Conservation (phyloP, 1,284 basidiomycete species). For the Volvariella surrecta region DNA sequence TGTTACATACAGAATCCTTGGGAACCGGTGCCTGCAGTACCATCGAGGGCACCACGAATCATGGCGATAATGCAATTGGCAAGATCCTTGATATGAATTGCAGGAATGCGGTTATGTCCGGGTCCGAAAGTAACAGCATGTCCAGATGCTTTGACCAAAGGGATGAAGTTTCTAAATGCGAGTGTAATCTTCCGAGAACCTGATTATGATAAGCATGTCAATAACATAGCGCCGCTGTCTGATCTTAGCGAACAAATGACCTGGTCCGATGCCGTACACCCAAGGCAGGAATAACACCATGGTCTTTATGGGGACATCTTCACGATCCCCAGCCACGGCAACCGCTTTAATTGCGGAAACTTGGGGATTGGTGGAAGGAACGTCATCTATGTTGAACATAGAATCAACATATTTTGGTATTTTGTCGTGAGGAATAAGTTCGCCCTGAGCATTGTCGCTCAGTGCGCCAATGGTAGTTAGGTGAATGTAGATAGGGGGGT, state of each 20-base stretch:
- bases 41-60: constrained; percentile 27
- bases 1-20: constrained; percentile 29
- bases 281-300: constrained; percentile 29
- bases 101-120: constrained; percentile 26
- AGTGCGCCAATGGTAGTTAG: constrained; percentile 30
- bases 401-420: neutral
- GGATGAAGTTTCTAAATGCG: constrained; percentile 24
- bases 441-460: constrained; percentile 28
- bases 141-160: constrained; percentile 20
- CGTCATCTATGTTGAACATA: neutral
- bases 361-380: neutral
- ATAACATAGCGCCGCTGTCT: too few relatives aligned
- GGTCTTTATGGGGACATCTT: constrained; percentile 31
- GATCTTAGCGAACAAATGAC: constrained; percentile 12
- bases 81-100: constrained; percentile 30
- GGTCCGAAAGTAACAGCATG: constrained; percentile 31
- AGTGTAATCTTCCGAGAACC: constrained; percentile 23
- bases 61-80: constrained; percentile 23
- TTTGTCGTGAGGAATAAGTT: neutral
- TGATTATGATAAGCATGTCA: constrained; percentile 2
- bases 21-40: constrained; percentile 28
- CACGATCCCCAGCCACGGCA: constrained; percentile 29
- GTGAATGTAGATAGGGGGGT: constrained; percentile 32
- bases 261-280: constrained; percentile 32
- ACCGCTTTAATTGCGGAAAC: neutral